Evolutionary conservation across 2,329 filamentous ascomycete species (phyloP).

Genomic region (Alternaria ethzedia): DNA sequence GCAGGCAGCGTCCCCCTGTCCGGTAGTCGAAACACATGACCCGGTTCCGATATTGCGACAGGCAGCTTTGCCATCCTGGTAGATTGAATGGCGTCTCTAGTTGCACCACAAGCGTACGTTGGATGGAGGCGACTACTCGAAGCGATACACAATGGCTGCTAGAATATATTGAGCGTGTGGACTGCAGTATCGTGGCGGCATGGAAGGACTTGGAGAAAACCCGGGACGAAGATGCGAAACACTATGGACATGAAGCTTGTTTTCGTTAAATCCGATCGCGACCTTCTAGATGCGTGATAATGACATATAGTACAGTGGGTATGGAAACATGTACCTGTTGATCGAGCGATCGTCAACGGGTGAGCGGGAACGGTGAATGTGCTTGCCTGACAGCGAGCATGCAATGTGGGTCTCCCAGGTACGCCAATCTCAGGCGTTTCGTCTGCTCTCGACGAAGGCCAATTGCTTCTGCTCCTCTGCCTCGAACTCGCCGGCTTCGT

Average conservation of each 20-base stretch:
- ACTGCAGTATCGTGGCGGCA: not conserved
- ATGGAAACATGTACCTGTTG: conserved; percentile 22
- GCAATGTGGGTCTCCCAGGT: not conserved
- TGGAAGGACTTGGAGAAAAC: not conserved
- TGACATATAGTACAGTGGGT: conserved; percentile 36
- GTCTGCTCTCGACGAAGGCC: conserved; percentile 7
- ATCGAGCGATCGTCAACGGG: conserved; percentile 6
- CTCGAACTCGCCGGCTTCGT: conserved; percentile 37
- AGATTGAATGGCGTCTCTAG: conserved; percentile 3
- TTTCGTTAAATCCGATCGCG: conserved; percentile 10
- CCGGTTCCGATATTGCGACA: conserved; percentile 16
- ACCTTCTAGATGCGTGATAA: conserved; percentile 28
- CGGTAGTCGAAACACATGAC: conserved; percentile 26
- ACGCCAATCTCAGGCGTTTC: conserved; percentile 11
- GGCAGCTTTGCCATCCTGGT: not conserved
- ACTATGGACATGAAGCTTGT: conserved; percentile 9
- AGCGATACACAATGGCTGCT: not conserved
- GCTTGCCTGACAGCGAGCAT: not conserved
- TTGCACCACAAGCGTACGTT: not conserved
- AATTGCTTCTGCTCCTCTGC: conserved; percentile 28
- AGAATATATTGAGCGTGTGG: not conserved
- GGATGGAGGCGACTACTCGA: not conserved
- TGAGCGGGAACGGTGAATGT: not conserved
- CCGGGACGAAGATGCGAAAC: not conserved
- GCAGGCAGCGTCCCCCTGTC: not conserved